Evolutionary conservation across 768 basidiomycete genomes (phyloP), one percentile per base, ranked within the genome.

Genomic region (Tulasnella sp.): DNA sequence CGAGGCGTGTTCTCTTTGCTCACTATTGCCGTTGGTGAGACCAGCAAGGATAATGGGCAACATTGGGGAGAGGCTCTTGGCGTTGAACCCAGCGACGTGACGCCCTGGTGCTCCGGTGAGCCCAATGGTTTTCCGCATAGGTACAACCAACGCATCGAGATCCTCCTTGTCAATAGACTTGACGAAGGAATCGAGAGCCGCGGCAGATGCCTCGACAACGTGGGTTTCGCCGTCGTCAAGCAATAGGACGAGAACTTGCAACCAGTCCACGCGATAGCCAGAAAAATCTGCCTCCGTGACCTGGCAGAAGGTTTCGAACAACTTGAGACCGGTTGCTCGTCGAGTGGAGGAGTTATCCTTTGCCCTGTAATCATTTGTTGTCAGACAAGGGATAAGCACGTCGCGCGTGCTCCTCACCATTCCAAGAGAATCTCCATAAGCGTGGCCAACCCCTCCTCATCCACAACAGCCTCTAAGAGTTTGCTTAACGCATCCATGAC

Each of bases 81-180:
- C 76, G 11, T 86, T 72, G 76, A 94, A 92, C 3, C 96, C 93
- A 6, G 90, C 84, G 3, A 97, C 88, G 5, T 69, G 71, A 17
- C 74, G 73, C 2, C 90, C 89, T 0, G 86, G 85, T 0, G 80
- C 77, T 6, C 90, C 90, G 0, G 84, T 82, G 6, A 79, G 75
- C 68, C 97, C 96, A 65, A 98, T 86, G 1, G 84, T 85, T 34
- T 91, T 74, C 14, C 91, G 82, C 2, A 98, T 77, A 4, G 93
- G 83, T 0, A 94, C 85, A 11, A 97, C 90, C 23, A 98, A 73
- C 2, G 84, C 80, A 64, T 98, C 92, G 36, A 93, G 73, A 62
- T 97, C 92, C 62, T 94, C 91, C 70, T 97, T 98, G 15, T 87
- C 84, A 11, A 93, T 70, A 0, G 85, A 82, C 69, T 90, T 97